Base-by-base conservation (phyloP, 2,329 filamentous ascomycete genomes). In the Pseudocercospora eumusae region DNA sequence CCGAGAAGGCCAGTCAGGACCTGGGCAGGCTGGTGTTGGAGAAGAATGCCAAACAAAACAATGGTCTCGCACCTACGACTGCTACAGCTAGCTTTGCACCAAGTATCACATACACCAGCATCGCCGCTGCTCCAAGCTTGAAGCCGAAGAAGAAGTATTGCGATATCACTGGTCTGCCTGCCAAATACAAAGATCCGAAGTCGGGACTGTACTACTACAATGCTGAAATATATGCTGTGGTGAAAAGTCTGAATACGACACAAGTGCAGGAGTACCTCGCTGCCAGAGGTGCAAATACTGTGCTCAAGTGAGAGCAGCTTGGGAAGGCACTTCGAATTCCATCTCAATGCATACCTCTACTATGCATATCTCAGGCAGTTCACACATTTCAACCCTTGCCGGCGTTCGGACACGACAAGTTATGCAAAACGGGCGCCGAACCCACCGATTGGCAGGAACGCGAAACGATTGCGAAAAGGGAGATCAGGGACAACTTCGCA, bases 151-250 rank as follows among this genome's bases (percentile, higher is more conserved):
- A 88, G 77, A 90, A 89, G 71, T 99, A 98, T 78, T 99, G 95
- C 80, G 96, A 99, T 76, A 85, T 99, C 70, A 99, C 95, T 0
- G 96, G 95, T 1, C 79, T 99, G 67, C 86, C 91, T n/a, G 91
- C 92, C 28, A 89, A 90, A 5, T 99, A 99, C 75, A 86, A 91
- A 31, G 95, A 99, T 75, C 96, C 95, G 2, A 99, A 99, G 84
- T 96, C 93, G 42, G 85, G 93, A 66, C 78, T 99, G 76, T 84
- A 93, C 65, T 99, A 99, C 77, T 91, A 96, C 77, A 89, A 99
- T 76, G 90, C 86, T 76, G 95, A 99, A 80, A 86, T 98, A 5
- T 99, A 97, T 80, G 86, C 84, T 2, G 85, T 92, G 44, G 89
- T 99, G 62, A 86, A 92, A 71, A 86, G 84, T 1, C 78, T 99